Evolutionary conservation across 169 alveolate genomes (phyloP).

Genomic region (Nephromyces sp.): DNA sequence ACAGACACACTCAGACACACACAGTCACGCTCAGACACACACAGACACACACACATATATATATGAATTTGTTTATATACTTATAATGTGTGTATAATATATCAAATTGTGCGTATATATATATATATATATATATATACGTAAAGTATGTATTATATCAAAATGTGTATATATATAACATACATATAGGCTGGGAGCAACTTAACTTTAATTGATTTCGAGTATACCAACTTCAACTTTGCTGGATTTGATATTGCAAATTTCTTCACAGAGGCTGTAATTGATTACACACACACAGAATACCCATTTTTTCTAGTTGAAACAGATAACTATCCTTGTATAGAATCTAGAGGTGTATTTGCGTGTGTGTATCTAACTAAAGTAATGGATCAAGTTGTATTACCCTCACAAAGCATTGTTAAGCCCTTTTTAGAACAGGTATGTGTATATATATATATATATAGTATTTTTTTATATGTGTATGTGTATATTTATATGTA

Average conservation of each 20-base stretch:
- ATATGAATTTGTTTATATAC: not conserved
- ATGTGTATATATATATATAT: too few species aligned
- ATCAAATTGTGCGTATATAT: not conserved
- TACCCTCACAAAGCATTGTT: not conserved
- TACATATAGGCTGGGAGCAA: slow-evolving; percentile 2
- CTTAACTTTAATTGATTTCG: slow-evolving; percentile 12
- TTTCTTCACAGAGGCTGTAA: slow-evolving; percentile 1
- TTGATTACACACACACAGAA: not conserved
- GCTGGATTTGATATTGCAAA: slow-evolving; percentile 21
- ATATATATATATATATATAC: not conserved
- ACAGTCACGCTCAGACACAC: not conserved
- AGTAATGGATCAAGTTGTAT: not conserved
- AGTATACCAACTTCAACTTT: slow-evolving; percentile 3
- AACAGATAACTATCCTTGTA: not conserved
- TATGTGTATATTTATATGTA: too few species aligned
- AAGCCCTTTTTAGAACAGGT: not conserved
- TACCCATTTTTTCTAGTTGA: slow-evolving; percentile 1
- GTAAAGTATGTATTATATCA: not conserved
- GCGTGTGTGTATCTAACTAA: not conserved
- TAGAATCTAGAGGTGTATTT: not conserved
- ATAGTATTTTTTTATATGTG: too few species aligned
- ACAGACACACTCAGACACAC: not conserved
- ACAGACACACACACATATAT: not conserved
- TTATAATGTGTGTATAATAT: not conserved
- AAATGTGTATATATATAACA: not conserved